Evolutionary conservation across 1,284 basidiomycete species (phyloP), one percentile per base, ranked within the genome.

Genomic region (Tilletia indica): DNA sequence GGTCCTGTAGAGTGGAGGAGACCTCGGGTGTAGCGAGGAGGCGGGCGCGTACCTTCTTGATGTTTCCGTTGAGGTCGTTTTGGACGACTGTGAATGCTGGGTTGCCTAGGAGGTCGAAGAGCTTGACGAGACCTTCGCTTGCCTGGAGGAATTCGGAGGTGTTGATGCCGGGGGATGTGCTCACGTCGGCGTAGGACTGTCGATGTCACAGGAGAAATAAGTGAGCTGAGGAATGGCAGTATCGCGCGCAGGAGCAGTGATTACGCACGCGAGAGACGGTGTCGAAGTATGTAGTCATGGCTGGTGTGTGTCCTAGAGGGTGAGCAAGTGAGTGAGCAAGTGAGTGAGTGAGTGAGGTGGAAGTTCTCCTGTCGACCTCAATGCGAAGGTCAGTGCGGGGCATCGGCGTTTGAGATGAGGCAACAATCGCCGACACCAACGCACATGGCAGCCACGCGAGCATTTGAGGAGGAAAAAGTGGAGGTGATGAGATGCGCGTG

Each of bases 41-140:
- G 66, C 94, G 90, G 16, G 89, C 88, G 74, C 91, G 89, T 72
- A 97, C 90, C 74, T 80, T 80, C 79, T 87, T 87, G 85, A 99
- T 97, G 86, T 99, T 99, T 36, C 94, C 93, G 73, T 89, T 92
- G 79, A 99, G 85, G 86, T 99, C 97, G 77, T 85, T 89, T 86
- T 94, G 91, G 6, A 99, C 96, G 34, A 92, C 87, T 2, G 87
- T 79, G 84, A 99, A 98, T 0, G 95, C 93, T 3, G 92, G 86
- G 77, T 92, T 93, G 74, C 92, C 92, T 68, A 99, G 90, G 31
- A 97, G 87, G 87, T 94, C 96, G 94, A 99, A 97, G 78, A 99
- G 87, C 77, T 91, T 91, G 76, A 96, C 91, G 67, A 99, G 88
- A 61, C 93, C 94, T 78, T 93, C 89, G 2, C 92, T 89, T 9